phyloP scores from a whole-genome alignment of 768 basidiomycete genomes.

The Tylopilus intermedius region DNA sequence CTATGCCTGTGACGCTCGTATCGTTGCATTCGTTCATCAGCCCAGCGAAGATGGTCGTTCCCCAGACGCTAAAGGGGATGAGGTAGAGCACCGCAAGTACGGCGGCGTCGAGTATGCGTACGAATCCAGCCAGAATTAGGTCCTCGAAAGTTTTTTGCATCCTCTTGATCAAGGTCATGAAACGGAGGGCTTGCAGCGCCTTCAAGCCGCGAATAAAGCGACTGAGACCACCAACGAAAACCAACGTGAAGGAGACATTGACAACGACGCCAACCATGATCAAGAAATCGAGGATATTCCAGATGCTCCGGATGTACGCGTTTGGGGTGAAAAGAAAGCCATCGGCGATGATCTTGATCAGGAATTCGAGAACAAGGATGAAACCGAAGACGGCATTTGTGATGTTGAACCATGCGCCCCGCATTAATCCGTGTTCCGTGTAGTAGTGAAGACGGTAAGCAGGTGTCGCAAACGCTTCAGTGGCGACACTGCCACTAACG shows the following conservation, averaged over 20 bases:
- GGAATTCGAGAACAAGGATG: slow-evolving; percentile 71
- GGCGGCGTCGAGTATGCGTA: slow-evolving; percentile 84
- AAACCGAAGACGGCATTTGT: slow-evolving; percentile 70
- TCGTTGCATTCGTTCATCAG: slow-evolving; percentile 86
- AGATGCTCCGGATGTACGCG: slow-evolving; percentile 85
- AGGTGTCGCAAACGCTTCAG: slow-evolving; percentile 82
- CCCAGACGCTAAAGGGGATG: slow-evolving; percentile 92
- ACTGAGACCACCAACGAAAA: slow-evolving; percentile 73
- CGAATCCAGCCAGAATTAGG: slow-evolving; percentile 79
- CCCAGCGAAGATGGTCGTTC: slow-evolving; percentile 87
- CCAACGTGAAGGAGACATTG: slow-evolving; percentile 66
- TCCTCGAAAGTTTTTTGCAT: slow-evolving; percentile 86
- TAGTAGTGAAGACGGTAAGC: slow-evolving; percentile 75
- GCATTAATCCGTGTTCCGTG: slow-evolving; percentile 48
- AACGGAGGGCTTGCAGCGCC: slow-evolving; percentile 79
- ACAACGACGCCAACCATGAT: slow-evolving; percentile 74
- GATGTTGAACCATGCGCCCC: slow-evolving; percentile 83
- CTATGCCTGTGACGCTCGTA: slow-evolving; percentile 40
- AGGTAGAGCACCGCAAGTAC: slow-evolving; percentile 86
- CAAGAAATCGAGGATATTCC: slow-evolving; percentile 88
- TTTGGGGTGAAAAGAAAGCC: slow-evolving; percentile 89
- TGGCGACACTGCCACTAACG: slow-evolving; percentile 76
- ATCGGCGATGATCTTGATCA: slow-evolving; percentile 89
- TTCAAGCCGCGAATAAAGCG: slow-evolving; percentile 83
- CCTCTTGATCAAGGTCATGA: slow-evolving; percentile 84